Conservation (phyloP, 306 rosid species). For the Canavalia gladiata region DNA sequence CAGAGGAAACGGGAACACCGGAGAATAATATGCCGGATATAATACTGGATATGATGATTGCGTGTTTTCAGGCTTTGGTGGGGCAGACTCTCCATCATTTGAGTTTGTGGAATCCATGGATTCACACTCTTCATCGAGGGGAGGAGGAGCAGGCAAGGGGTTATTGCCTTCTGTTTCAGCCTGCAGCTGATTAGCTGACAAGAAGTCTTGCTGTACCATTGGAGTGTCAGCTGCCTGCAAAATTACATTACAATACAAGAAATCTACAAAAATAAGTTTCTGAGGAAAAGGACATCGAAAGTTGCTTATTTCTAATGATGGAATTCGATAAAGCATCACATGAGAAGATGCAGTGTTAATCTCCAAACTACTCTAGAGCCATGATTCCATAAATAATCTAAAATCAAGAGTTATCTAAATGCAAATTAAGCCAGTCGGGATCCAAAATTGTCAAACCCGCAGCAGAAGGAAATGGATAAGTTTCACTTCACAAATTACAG, state of each 20-base stretch:
- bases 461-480: conserved; percentile 11
- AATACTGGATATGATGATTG: conserved; percentile 68
- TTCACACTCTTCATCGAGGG: conserved; percentile 90
- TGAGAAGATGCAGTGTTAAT: conserved; percentile 26
- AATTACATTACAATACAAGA: conserved; percentile 32
- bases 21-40: conserved; percentile 80
- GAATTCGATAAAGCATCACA: conserved; percentile 15
- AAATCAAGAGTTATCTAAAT: not conserved
- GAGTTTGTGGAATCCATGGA: conserved; percentile 96
- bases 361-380: conserved; percentile 5
- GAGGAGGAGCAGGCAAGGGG: conserved; percentile 79
- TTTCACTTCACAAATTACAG: conserved; percentile 40
- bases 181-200: conserved; percentile 59
- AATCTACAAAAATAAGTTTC: conserved; percentile 29
- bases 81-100: conserved; percentile 78
- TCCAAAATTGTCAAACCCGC: not conserved
- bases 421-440: conserved; percentile 2
- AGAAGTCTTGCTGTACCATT: conserved; percentile 73
- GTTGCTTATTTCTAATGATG: conserved; percentile 9
- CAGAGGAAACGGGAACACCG: conserved; percentile 75
- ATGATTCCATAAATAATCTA: conserved; percentile 1
- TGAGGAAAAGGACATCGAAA: not conserved
- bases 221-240: conserved; percentile 74
- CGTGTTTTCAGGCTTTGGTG: conserved; percentile 60
- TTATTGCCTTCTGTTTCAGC: conserved; percentile 71